Evolutionary conservation across 306 rosid species (phyloP), one percentile per base, ranked within the genome.

Genomic region (Acacia crassicarpa): DNA sequence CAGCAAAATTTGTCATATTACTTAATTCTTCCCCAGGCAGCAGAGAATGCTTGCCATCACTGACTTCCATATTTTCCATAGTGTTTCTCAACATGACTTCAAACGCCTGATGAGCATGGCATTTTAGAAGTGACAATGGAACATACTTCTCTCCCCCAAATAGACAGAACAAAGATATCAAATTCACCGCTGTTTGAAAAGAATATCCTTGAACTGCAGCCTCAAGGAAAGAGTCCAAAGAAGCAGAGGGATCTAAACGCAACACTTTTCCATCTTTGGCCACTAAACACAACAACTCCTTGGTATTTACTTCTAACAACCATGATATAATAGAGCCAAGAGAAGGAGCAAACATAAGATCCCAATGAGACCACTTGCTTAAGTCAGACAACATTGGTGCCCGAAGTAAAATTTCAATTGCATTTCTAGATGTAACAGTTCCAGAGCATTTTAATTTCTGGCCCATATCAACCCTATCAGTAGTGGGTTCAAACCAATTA

Each of bases 331-430:
- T 89, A 49, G 97, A 92, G n/a, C 99, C 99, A 68, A 93, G 90
- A 32, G 88, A 83, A 53, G 98, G 99, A 45, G 98, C 93, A 87
- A 93, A 95, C 77, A 75, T 66, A 38, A 86, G 59, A 86, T 93
- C 98, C 99, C 99, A 95, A 85, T 93, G 99, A 67, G 98, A 89
- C 99, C 99, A 95, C 80, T 84, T 81, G 89, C 89, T 89, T 84
- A 95, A 83, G 85, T 93, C 97, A 25, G 89, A 87, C 92, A 95
- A 77, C 95, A 93, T 89, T 0, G 99, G 99, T 9, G 93, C 92
- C 88, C 85, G 89, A 13, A 85, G 91, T 68, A 95, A 84, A 74
- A 88, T 86, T 78, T 86, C 87, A 74, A 93, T 78, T 71, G 98
- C 98, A 68, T 89, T 91, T 88, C 81, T 90, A 46, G 87, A 59